Percentiles rank a stretch among this genome's conserved stretches.
Conservation (phyloP, 495 filamentous ascomycete genomes). For the Penicillium arizonense region DNA sequence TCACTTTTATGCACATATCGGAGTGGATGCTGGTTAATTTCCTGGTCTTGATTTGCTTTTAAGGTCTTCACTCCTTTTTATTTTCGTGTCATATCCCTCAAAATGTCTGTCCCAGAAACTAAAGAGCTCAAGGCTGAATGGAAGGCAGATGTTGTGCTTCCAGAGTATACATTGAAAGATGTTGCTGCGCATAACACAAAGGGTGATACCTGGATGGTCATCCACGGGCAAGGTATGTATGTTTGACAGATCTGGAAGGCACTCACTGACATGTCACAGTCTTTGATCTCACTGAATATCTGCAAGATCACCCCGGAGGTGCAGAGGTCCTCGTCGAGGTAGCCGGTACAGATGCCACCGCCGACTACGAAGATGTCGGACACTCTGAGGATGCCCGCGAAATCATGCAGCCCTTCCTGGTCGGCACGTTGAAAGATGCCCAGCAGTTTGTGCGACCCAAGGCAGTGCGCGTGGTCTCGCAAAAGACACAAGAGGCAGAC, state of each 20-base stretch:
- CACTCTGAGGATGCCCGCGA: slow-evolving; percentile 49
- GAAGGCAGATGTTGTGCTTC: slow-evolving; percentile 13
- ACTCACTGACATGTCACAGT: slow-evolving; percentile 28
- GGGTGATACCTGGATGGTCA: slow-evolving; percentile 48
- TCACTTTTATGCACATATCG: slow-evolving; percentile 1
- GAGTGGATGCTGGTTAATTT: background rate
- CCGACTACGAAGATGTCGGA: slow-evolving; percentile 50
- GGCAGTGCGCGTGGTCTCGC: slow-evolving; percentile 27
- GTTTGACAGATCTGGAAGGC: no score
- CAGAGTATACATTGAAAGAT: slow-evolving; percentile 37
- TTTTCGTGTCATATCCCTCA: background rate
- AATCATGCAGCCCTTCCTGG: slow-evolving; percentile 26
- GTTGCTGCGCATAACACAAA: slow-evolving; percentile 46
- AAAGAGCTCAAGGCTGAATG: slow-evolving; percentile 19
- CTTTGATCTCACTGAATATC: slow-evolving; percentile 50
- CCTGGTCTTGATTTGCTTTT: background rate
- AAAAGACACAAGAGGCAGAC: slow-evolving; percentile 10
- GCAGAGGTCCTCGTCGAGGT: slow-evolving; percentile 44
- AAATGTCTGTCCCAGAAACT: slow-evolving; percentile 14
- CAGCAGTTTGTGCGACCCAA: slow-evolving; percentile 21
- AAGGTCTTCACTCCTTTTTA: background rate
- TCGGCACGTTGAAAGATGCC: slow-evolving; percentile 34
- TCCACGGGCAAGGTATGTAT: slow-evolving; percentile 50
- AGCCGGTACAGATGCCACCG: slow-evolving; percentile 53
- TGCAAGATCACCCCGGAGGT: slow-evolving; percentile 56